Base-by-base conservation (phyloP, 768 basidiomycete genomes). In the Phylloporus sp. region DNA sequence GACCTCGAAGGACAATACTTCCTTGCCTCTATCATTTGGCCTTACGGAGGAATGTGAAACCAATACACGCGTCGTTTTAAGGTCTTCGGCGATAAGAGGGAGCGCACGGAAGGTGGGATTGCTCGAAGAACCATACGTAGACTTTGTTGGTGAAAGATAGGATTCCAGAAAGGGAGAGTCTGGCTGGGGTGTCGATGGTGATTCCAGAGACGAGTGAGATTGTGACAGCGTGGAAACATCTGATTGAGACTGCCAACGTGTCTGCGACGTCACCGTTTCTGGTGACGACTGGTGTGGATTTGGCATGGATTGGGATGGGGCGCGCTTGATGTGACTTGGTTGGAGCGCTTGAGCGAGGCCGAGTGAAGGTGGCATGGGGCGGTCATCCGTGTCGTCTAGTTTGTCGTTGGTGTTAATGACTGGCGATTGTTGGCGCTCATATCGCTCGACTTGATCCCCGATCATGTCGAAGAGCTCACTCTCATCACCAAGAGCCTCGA, bases 11-110 rank as follows among this genome's bases (percentile, higher is more conserved):
- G 86, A 90, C 33, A 97, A 70, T 3, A 94, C 89, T 57, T 98
- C 95, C 64, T 91, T 92, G 41, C 91, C 90, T 42, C 84, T 77
- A 50, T 95, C 89, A 59, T 95, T 97, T 6, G 90, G 81, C 15
- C 83, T 80, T 46, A 97, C 90, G 39, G 86, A 82, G 11, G 90
- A 92, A 45, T 84, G 83, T 3, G 82, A 81, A 23, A 97, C 91
- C 7, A 67, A 62, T 46, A 90, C 74, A 22, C 69, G 74, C 3
- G 91, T 90, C 39, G 75, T 76, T 29, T 81, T 81, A 13, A 98
- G 81, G 59, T 95, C 89, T 13, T 71, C 66, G 5, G 80, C 70
- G 18, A 90, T 65, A 21, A 90, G 71, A 11, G 86, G 86, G 20
- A 90, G 77, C 2, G 83, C 82, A 42, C 87, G 84, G 68, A 86